phyloP scores from a whole-genome alignment of 768 basidiomycete genomes.

The Boletus huronensis region DNA sequence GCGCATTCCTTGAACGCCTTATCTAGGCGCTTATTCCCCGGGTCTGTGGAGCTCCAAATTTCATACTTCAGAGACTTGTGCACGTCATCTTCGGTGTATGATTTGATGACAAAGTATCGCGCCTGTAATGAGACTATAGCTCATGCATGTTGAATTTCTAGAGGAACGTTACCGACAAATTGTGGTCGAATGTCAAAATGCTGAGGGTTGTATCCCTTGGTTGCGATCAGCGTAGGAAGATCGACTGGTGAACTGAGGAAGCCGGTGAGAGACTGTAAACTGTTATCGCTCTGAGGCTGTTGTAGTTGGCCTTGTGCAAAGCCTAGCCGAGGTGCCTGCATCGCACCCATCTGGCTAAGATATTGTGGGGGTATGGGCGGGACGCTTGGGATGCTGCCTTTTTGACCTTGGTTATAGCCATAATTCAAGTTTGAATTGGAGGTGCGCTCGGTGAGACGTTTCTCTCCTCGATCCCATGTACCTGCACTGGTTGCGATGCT shows the following conservation, averaged over 20 bases:
- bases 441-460: constrained; percentile 48
- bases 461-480: constrained; percentile 68
- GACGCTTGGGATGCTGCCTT: constrained; percentile 54
- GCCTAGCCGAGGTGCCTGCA: constrained; percentile 38
- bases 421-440: constrained; percentile 73
- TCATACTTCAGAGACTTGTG: constrained; percentile 98
- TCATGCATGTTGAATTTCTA: background rate
- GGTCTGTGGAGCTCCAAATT: constrained; percentile 96
- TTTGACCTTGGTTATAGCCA: constrained; percentile 43
- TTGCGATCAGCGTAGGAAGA: constrained; percentile 77
- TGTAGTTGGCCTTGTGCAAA: constrained; percentile 32
- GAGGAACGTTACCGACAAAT: constrained; percentile 51
- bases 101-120: constrained; percentile 96
- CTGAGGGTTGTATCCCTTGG: constrained; percentile 88
- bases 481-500: constrained; percentile 35
- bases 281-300: constrained; percentile 27
- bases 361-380: constrained; percentile 74
- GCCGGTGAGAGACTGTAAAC: constrained; percentile 40
- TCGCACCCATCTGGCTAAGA: constrained; percentile 49
- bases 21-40: constrained; percentile 95
- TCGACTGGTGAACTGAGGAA: constrained; percentile 72
- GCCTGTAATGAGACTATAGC: constrained; percentile 47
- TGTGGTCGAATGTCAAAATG: constrained; percentile 78
- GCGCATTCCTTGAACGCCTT: constrained; percentile 96
- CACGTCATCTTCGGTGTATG: constrained; percentile 98